Conservation (phyloP, 2,329 filamentous ascomycete genomes). For the Colletotrichum liriopes region DNA sequence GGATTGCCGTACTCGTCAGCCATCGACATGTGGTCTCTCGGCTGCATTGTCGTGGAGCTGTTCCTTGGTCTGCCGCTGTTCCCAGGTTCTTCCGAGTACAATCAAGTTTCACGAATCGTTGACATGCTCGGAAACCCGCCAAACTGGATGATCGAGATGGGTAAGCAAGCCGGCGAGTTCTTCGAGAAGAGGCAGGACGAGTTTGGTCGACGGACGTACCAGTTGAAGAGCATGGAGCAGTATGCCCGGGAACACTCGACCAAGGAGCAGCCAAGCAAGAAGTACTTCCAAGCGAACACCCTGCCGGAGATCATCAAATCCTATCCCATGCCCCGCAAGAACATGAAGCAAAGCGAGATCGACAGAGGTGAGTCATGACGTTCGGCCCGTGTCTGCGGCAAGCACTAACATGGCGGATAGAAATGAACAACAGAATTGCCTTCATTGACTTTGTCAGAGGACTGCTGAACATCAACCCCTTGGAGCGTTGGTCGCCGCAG, state of each 20-base stretch:
- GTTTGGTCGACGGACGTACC: slow-evolving; percentile 90
- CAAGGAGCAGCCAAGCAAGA: slow-evolving; percentile 99
- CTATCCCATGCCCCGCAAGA: slow-evolving; percentile 98
- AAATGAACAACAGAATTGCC: slow-evolving; percentile 97
- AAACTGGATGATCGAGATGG: slow-evolving; percentile 99
- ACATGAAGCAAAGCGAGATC: slow-evolving; percentile 98
- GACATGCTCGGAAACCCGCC: slow-evolving; percentile 98
- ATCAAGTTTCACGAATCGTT: slow-evolving; percentile 95
- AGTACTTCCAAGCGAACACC: slow-evolving; percentile 96
- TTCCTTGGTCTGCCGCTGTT: slow-evolving; percentile 96
- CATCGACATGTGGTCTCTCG: slow-evolving; percentile 99
- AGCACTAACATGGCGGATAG: slow-evolving; percentile 63
- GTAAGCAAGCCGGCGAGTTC: slow-evolving; percentile 97
- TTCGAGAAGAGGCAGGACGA: slow-evolving; percentile 95
- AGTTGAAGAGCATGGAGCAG: slow-evolving; percentile 97
- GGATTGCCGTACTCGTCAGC: slow-evolving; percentile 97
- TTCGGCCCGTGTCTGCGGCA: background rate
- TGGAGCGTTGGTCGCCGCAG: slow-evolving; percentile 97
- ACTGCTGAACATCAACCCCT: slow-evolving; percentile 91
- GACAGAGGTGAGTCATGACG: slow-evolving; percentile 80
- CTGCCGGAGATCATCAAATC: slow-evolving; percentile 97
- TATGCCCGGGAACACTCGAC: slow-evolving; percentile 96
- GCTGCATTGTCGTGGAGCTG: slow-evolving; percentile 97
- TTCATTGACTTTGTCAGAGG: slow-evolving; percentile 99
- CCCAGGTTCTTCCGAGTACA: slow-evolving; percentile 98